These are phyloP conservation scores for Fusarium staphyleae DNA, from an alignment of 2,329 filamentous ascomycete genomes.

Conservation along the genomic window DNA sequence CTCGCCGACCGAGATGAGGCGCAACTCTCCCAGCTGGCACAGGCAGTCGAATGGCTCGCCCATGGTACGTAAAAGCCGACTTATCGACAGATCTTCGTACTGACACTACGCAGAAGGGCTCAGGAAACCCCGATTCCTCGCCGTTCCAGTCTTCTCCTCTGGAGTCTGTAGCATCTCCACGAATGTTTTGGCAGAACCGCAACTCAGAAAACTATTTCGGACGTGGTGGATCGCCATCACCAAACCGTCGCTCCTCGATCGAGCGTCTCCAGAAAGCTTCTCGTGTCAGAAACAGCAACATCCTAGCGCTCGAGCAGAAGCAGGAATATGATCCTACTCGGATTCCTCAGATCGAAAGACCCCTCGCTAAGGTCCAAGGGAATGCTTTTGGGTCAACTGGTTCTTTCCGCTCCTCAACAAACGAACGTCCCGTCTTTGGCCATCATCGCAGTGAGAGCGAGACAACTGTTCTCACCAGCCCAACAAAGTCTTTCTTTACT, in stretches of 20 bases:
- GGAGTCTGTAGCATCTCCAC: conserved; percentile 73
- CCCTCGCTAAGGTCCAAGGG: conserved; percentile 77
- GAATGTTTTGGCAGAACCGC: conserved; percentile 89
- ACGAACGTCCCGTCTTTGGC: conserved; percentile 49
- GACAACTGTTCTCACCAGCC: conserved; percentile 64
- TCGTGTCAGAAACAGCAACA: conserved; percentile 97
- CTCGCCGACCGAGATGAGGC: conserved; percentile 81
- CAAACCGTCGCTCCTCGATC: conserved; percentile 85
- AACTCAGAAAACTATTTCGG: conserved; percentile 76
- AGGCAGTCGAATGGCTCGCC: conserved; percentile 68
- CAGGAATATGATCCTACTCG: conserved; percentile 88
- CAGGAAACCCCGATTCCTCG: conserved; percentile 76
- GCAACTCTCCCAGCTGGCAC: conserved; percentile 93
- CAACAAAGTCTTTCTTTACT: conserved; percentile 54
- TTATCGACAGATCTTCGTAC: conserved; percentile 32
- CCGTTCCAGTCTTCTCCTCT: conserved; percentile 86
- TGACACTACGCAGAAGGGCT: conserved; percentile 65
- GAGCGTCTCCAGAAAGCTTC: conserved; percentile 95
- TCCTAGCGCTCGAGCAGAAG: conserved; percentile 91
- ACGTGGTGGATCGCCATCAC: conserved; percentile 68
- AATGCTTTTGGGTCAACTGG: conserved; percentile 71
- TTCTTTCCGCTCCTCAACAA: conserved; percentile 60
- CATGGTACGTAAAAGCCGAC: conserved; percentile 44
- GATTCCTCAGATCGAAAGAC: conserved; percentile 80
- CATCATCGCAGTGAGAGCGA: conserved; percentile 62